Evolutionary conservation across 176 grass and related monocot species (phyloP).

Genomic region (Carex littledalei): DNA sequence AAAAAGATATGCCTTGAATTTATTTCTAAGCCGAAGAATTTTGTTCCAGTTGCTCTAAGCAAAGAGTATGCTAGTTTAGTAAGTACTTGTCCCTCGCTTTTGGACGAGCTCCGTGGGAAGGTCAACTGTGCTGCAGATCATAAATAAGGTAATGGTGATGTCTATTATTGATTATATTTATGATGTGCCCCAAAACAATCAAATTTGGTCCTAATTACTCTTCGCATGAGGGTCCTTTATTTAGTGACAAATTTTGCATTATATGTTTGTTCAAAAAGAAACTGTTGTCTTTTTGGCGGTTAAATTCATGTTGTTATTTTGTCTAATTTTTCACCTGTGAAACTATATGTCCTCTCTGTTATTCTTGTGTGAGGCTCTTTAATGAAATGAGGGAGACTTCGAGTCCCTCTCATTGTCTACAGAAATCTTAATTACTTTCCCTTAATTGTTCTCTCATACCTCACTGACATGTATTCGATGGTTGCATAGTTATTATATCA

Average conservation of each 20-base stretch:
- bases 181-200: not conserved
- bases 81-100: conserved; percentile 9
- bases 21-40: not conserved
- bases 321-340: not conserved
- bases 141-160: not conserved
- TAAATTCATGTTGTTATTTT: not conserved
- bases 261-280: not conserved
- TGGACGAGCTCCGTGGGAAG: conserved; percentile 20
- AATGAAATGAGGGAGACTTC: not conserved
- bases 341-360: not conserved
- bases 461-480: not conserved
- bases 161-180: not conserved
- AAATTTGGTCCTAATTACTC: not conserved
- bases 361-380: not conserved
- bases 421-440: not conserved
- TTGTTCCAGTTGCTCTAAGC: conserved; percentile 6
- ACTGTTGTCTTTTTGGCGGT: not conserved
- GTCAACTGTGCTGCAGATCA: not conserved
- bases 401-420: not conserved
- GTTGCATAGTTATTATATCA: not conserved
- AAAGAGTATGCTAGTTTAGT: conserved; percentile 12
- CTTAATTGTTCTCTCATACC: not conserved
- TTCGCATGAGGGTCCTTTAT: not conserved
- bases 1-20: conserved; percentile 26
- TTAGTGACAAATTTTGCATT: not conserved